Percentiles rank a stretch among this genome's conserved stretches.
Conservation (phyloP, 1,284 basidiomycete genomes). For the Ustilago vetiveriae region DNA sequence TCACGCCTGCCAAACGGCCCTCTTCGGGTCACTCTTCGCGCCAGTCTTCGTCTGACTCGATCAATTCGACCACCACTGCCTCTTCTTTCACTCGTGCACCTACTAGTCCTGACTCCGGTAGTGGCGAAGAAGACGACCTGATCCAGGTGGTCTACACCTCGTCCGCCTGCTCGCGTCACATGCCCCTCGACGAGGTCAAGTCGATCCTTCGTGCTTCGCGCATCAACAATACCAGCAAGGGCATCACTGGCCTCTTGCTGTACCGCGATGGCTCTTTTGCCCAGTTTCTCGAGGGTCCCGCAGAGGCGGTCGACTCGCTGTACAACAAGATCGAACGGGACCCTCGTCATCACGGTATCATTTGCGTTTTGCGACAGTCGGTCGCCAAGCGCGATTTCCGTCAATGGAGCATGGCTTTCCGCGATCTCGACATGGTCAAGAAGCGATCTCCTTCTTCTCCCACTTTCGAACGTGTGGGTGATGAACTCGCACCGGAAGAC, state of each 20-base stretch:
- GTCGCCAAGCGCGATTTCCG: slow-evolving; percentile 40
- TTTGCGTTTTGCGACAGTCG: slow-evolving; percentile 24
- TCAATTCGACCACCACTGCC: slow-evolving; percentile 17
- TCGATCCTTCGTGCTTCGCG: slow-evolving; percentile 33
- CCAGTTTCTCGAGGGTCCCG: slow-evolving; percentile 49
- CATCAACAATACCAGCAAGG: slow-evolving; percentile 25
- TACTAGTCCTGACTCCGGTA: slow-evolving; percentile 4
- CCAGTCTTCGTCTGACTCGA: slow-evolving; percentile 39
- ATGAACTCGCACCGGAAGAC: slow-evolving; percentile 18
- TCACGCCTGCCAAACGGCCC: slow-evolving; percentile 15
- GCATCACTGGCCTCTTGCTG: slow-evolving; percentile 41
- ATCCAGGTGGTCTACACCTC: slow-evolving; percentile 52
- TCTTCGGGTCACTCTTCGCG: slow-evolving; percentile 27
- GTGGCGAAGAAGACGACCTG: slow-evolving; percentile 18
- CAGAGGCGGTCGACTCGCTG: slow-evolving; percentile 24
- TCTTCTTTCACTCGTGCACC: slow-evolving; percentile 10
- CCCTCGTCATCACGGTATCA: slow-evolving; percentile 37
- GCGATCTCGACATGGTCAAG: slow-evolving; percentile 41
- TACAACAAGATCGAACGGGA: slow-evolving; percentile 42
- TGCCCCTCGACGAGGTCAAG: slow-evolving; percentile 24
- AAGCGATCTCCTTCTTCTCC: slow-evolving; percentile 1
- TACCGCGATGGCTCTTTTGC: slow-evolving; percentile 50
- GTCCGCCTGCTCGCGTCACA: slow-evolving; percentile 27
- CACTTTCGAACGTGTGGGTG: neutral
- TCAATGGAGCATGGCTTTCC: slow-evolving; percentile 51